phyloP scores from a whole-genome alignment of 208 protist species.

The Naegleria lovaniensis region DNA sequence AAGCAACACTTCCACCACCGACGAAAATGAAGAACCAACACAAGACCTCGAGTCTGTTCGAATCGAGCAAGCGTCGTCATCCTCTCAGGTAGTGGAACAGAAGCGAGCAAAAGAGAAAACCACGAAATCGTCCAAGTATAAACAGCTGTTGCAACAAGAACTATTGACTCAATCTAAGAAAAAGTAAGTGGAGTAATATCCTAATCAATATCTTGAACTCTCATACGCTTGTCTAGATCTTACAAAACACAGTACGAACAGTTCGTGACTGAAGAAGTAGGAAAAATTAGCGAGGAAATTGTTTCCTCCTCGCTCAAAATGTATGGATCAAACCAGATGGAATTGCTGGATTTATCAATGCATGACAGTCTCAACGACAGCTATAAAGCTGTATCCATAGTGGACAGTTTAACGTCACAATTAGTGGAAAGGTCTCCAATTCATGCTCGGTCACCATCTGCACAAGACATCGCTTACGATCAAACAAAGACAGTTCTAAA shows the following conservation, averaged over 20 bases:
- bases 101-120: background rate
- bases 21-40: background rate
- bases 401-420: no score
- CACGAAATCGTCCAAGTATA: background rate
- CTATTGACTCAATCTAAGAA: background rate
- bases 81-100: background rate
- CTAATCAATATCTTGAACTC: no score
- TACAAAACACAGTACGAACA: background rate
- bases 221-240: no score
- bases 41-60: no score
- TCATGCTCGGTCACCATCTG: no score
- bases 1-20: background rate
- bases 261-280: background rate
- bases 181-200: background rate
- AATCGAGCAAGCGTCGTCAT: background rate
- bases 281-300: background rate
- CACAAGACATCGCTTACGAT: no score
- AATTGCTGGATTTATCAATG: background rate
- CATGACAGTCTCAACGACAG: background rate
- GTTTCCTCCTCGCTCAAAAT: background rate
- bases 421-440: no score
- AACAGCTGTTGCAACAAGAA: background rate
- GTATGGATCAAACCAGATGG: background rate
- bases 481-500: no score
- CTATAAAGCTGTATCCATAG: no score